Evolutionary conservation across 495 filamentous ascomycete genomes (phyloP).

Genomic region (Paragyromitra xinjiangensis): DNA sequence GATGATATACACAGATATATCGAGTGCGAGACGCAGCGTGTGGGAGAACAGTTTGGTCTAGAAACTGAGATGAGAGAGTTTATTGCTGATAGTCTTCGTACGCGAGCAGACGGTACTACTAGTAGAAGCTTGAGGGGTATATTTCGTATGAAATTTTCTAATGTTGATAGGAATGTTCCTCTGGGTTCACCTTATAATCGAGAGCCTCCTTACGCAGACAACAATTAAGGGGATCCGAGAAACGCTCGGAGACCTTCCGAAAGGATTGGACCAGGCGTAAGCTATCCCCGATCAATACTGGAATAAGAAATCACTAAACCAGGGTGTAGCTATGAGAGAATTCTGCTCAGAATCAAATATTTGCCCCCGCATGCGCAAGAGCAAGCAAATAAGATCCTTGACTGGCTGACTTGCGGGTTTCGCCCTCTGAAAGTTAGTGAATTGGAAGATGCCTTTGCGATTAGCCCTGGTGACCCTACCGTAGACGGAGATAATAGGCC

Average conservation of each 20-base stretch:
- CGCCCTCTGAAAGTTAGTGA: slow-evolving; percentile 47
- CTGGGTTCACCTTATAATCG: slow-evolving; percentile 53
- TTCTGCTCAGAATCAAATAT: slow-evolving; percentile 44
- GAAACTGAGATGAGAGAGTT: slow-evolving; percentile 2
- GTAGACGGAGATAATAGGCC: slow-evolving; percentile 34
- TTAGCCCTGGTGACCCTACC: slow-evolving; percentile 31
- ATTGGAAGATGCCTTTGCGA: slow-evolving; percentile 55
- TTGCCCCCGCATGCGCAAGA: slow-evolving; percentile 2
- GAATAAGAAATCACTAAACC: not conserved
- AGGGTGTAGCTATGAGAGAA: slow-evolving; percentile 52
- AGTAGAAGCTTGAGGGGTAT: not conserved
- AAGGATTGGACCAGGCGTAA: slow-evolving; percentile 34
- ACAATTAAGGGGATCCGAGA: slow-evolving; percentile 16
- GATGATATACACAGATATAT: slow-evolving; percentile 34
- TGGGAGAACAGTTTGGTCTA: slow-evolving; percentile 17
- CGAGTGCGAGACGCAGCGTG: slow-evolving; percentile 16
- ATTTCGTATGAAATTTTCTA: not conserved
- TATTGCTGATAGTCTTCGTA: slow-evolving; percentile 40
- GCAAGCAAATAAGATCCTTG: slow-evolving; percentile 41
- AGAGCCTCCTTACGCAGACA: slow-evolving; percentile 31
- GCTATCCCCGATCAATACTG: not conserved
- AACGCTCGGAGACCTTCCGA: slow-evolving; percentile 13
- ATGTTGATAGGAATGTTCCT: slow-evolving; percentile 57
- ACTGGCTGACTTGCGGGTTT: slow-evolving; percentile 35
- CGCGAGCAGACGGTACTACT: slow-evolving; percentile 46